A percentile compares a stretch with the other conserved stretches of the same genome.
phyloP scores from a whole-genome alignment of 106 monocot genomes.

The Platanthera guangdongensis region DNA sequence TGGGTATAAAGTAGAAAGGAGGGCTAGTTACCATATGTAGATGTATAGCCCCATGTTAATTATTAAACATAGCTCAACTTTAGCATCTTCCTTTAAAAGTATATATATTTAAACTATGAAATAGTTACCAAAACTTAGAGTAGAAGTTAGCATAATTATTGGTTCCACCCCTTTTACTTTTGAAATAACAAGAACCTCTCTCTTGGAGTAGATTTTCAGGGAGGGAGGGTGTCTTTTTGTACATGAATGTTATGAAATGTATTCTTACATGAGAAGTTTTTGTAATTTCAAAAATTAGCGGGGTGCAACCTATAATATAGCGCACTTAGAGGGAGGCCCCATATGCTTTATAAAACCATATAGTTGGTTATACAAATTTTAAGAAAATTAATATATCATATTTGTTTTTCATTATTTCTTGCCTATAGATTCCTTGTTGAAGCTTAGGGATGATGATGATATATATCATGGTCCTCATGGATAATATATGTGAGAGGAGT shows the following conservation, averaged over 20 bases:
- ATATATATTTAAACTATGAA: not conserved
- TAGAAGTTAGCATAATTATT: no score
- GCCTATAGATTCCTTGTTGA: not conserved
- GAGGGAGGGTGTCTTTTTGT: no score
- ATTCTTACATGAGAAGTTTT: no score
- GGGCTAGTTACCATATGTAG: not conserved
- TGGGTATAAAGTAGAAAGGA: not conserved
- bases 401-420: not conserved
- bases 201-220: no score
- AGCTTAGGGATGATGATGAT: not conserved
- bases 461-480: no score
- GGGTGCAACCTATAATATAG: no score
- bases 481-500: no score
- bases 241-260: no score
- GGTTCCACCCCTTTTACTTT: no score
- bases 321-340: not conserved
- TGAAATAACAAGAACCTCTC: no score
- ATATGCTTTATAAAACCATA: not conserved
- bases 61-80: not conserved
- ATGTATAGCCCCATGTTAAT: not conserved
- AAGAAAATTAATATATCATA: not conserved
- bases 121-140: no score
- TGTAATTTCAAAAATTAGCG: no score
- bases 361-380: not conserved
- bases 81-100: not conserved